Conservation (phyloP, 75 land plant species). For the Pinus taeda region DNA sequence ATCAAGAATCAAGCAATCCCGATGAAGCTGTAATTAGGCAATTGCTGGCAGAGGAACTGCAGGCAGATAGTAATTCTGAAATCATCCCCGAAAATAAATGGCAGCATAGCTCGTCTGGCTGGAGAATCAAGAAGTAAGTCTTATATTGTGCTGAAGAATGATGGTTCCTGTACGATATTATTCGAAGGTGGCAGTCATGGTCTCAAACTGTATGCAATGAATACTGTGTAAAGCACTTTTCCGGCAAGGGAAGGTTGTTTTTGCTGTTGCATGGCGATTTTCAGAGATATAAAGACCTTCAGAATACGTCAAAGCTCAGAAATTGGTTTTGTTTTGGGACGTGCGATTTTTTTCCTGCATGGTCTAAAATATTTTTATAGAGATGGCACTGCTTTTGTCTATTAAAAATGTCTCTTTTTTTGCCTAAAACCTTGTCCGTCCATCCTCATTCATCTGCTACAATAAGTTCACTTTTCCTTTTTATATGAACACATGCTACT, state of each 20-base stretch:
- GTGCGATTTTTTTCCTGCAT: background rate
- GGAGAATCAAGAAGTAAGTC: conserved; percentile 8
- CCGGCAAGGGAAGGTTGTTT: background rate
- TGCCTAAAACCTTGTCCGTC: background rate
- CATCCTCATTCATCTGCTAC: background rate
- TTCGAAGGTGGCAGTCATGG: background rate
- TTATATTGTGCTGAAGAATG: conserved; percentile 1
- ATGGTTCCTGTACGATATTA: background rate
- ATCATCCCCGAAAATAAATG: conserved; percentile 1
- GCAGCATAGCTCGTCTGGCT: background rate
- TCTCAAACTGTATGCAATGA: background rate
- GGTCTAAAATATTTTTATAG: background rate
- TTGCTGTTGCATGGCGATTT: background rate
- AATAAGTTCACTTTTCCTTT: background rate
- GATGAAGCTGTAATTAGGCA: conserved; percentile 1
- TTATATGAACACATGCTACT: background rate
- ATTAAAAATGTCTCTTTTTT: background rate
- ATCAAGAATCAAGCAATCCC: conserved; percentile 4
- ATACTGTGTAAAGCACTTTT: background rate
- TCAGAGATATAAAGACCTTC: background rate
- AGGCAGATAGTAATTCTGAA: background rate
- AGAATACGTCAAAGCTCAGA: background rate
- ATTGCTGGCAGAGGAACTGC: conserved; percentile 9
- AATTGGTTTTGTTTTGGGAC: background rate
- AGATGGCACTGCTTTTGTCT: background rate